phyloP scores from a whole-genome alignment of 805 yeast genomes.

The Lipomyces starkeyi region DNA sequence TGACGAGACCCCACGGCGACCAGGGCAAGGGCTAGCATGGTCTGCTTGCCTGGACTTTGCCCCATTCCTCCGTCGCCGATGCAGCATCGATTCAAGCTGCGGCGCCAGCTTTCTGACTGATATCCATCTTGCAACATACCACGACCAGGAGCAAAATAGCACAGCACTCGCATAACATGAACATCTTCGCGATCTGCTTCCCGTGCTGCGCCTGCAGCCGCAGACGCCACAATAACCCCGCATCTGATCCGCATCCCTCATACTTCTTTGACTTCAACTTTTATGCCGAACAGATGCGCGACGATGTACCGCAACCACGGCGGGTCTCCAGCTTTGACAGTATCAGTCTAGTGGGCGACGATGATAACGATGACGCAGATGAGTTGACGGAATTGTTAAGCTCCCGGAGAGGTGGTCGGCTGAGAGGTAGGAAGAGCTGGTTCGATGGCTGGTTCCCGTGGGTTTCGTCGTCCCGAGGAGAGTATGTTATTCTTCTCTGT shows the following conservation, averaged over 20 bases:
- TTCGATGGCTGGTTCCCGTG: constrained; percentile 4
- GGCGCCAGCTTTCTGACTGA: no score
- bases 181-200: not conserved
- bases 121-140: not conserved
- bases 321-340: constrained; percentile 9
- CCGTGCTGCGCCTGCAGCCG: not conserved
- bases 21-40: no score
- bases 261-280: constrained; percentile 28
- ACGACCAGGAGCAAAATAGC: not conserved
- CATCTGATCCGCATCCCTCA: constrained; percentile 25
- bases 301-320: constrained; percentile 14
- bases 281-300: constrained; percentile 33
- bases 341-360: constrained; percentile 11
- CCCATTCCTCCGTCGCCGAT: not conserved
- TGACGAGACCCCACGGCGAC: no score
- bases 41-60: no score
- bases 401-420: constrained; percentile 9
- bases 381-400: constrained; percentile 17
- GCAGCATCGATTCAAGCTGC: not conserved
- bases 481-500: not conserved
- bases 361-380: constrained; percentile 11
- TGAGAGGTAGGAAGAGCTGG: not conserved
- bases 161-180: not conserved
- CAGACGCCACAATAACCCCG: not conserved
- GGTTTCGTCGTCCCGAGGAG: not conserved